These are phyloP conservation scores for Chenopodium quinoa DNA, from an alignment of 148 eudicot species.

Conservation along the genomic window DNA sequence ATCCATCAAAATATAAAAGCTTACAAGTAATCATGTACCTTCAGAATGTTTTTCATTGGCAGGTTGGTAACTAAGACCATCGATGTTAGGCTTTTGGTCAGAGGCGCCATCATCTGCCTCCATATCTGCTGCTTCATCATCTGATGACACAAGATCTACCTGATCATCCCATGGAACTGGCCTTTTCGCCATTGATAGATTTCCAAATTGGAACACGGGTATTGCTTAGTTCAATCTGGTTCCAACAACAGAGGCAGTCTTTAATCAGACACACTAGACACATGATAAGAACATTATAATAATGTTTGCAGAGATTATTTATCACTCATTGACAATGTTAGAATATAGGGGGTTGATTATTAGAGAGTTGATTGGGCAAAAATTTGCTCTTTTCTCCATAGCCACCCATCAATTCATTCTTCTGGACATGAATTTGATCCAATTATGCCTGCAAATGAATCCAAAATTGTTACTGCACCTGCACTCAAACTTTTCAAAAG, in stretches of 20 bases:
- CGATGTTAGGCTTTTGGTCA: constrained; percentile 20
- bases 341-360: neutral
- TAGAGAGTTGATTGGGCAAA: neutral
- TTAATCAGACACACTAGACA: neutral
- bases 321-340: neutral
- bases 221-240: constrained; percentile 14
- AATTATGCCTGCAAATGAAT: neutral
- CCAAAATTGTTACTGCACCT: neutral
- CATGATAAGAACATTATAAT: neutral
- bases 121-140: constrained; percentile 47
- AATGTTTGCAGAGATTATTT: neutral
- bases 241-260: constrained; percentile 12
- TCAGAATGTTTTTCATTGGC: constrained; percentile 24
- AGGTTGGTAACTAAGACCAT: constrained; percentile 28
- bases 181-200: constrained; percentile 32
- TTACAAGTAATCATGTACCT: constrained; percentile 27
- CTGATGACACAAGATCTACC: constrained; percentile 55
- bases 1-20: neutral
- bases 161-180: constrained; percentile 32
- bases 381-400: neutral
- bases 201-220: constrained; percentile 1
- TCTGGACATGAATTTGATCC: neutral
- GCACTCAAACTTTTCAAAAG: neutral
- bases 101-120: constrained; percentile 23
- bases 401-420: neutral